Evolutionary conservation across 2,329 filamentous ascomycete species (phyloP).

Genomic region (Ceratocystis alfenasii): DNA sequence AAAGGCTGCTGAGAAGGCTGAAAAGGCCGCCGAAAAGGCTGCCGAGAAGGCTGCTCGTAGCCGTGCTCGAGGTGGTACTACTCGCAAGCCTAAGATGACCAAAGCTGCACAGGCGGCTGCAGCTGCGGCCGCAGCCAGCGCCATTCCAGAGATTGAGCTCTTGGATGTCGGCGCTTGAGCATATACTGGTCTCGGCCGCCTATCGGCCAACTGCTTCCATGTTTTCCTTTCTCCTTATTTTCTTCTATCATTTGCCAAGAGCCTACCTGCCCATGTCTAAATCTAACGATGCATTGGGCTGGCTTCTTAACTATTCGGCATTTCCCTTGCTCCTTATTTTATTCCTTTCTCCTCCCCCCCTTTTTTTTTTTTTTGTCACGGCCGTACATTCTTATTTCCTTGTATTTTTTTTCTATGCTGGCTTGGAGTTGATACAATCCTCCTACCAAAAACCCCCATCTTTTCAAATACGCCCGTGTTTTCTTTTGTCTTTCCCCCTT

Average conservation of each 20-base stretch:
- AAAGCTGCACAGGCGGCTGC: conserved; percentile 19
- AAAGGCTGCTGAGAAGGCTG: conserved; percentile 20
- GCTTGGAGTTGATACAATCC: conserved; percentile 4
- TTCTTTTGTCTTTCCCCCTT: not conserved
- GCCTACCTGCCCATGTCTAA: not conserved
- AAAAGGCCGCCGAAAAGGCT: conserved; percentile 20
- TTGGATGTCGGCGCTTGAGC: conserved; percentile 21
- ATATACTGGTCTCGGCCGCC: not conserved
- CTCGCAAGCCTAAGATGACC: conserved; percentile 20
- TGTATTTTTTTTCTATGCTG: conserved; percentile 6
- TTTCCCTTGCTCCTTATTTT: conserved; percentile 1
- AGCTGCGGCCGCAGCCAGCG: conserved; percentile 14
- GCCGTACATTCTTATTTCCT: conserved; percentile 7
- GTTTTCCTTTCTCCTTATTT: conserved; percentile 12
- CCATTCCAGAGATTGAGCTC: conserved; percentile 20
- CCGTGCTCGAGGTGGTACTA: conserved; percentile 16
- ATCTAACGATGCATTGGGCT: not conserved
- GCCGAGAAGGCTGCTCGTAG: conserved; percentile 18
- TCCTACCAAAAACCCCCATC: not conserved
- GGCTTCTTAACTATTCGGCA: not conserved
- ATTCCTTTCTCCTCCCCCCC: conserved; percentile 12
- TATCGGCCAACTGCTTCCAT: not conserved
- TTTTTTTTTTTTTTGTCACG: conserved; percentile 5
- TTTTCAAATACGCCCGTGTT: not conserved
- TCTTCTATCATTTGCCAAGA: not conserved